Evolutionary conservation across 306 rosid species (phyloP), one percentile per base, ranked within the genome.

Genomic region (Datisca glomerata): DNA sequence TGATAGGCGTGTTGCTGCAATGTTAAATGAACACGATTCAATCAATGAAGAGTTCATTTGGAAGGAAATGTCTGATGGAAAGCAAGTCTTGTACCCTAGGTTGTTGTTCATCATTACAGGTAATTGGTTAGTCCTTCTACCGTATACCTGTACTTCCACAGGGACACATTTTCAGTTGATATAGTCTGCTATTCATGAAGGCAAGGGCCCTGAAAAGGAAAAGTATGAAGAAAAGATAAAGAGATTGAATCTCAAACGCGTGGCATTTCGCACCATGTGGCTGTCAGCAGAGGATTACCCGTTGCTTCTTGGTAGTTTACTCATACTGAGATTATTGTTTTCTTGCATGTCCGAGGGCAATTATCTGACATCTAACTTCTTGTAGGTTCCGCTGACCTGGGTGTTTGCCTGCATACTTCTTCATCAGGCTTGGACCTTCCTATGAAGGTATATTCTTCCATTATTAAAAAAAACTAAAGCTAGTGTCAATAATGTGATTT

Each of bases 371-470:
- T 41, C 23, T 63, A 28, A 43, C 43, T 41, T 46, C 59, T 70
- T 60, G 37, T 74, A 89, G 98, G 98, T 50, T 89, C 98, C 3
- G 95, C 81, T 8, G 95, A 89, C 53, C 68, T 89, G 28, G 98
- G 98, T 41, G 85, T 89, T 51, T 89, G 98, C 67, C 63, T 89
- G 54, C 98, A 89, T 63, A 84, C 95, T 41, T 89, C 95, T 25
- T 89, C 98, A 29, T 89, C 98, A 13, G 98, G 95, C 58, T 62
- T 89, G 57, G 98, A 89, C 70, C 98, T 84, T 70, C 98, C 98
- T 24, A 89, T 84, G 98, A 89, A 89, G 98, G 98, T 84, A 71
- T 20, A 18, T 3, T 13, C 8, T 48, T 28, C 11, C 27, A 6
- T 12, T 52, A 11, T 23, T 36, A 16, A 22, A 23, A 23, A 38